phyloP scores from a whole-genome alignment of 257 asterid species.

The Solanum pimpinellifolium region DNA sequence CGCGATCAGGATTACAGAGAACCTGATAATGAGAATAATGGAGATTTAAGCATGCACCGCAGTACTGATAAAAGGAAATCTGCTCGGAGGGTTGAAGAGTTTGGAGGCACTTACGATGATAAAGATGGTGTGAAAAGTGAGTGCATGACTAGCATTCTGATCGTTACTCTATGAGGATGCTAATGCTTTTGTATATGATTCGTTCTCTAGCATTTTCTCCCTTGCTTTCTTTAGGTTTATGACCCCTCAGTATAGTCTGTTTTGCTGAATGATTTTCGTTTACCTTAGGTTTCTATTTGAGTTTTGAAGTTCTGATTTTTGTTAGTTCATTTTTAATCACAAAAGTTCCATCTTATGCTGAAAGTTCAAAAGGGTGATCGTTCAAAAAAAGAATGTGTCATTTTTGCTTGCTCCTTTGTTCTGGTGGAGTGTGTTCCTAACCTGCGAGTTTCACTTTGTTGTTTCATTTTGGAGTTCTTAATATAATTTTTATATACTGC shows the following conservation, averaged over 20 bases:
- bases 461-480: neutral
- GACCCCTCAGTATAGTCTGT: neutral
- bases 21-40: constrained; percentile 39
- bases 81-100: constrained; percentile 41
- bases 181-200: neutral
- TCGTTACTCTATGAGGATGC: neutral
- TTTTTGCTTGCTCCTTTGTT: neutral
- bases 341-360: neutral
- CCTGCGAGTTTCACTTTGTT: neutral
- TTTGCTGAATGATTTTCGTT: neutral
- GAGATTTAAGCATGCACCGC: constrained; percentile 41
- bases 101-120: constrained; percentile 49
- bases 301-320: neutral
- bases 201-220: neutral
- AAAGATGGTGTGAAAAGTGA: constrained; percentile 61
- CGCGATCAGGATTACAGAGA: constrained; percentile 51
- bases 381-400: neutral
- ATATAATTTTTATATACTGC: neutral
- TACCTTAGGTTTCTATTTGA: neutral
- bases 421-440: neutral
- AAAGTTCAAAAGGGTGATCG: neutral
- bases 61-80: constrained; percentile 54
- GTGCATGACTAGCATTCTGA: constrained; percentile 9
- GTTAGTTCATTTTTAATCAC: neutral
- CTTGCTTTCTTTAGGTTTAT: neutral